Percentiles rank a stretch among this genome's conserved stretches.
Evolutionary conservation across 2,329 filamentous ascomycete species (phyloP).

Genomic region (Colletotrichum sp.): DNA sequence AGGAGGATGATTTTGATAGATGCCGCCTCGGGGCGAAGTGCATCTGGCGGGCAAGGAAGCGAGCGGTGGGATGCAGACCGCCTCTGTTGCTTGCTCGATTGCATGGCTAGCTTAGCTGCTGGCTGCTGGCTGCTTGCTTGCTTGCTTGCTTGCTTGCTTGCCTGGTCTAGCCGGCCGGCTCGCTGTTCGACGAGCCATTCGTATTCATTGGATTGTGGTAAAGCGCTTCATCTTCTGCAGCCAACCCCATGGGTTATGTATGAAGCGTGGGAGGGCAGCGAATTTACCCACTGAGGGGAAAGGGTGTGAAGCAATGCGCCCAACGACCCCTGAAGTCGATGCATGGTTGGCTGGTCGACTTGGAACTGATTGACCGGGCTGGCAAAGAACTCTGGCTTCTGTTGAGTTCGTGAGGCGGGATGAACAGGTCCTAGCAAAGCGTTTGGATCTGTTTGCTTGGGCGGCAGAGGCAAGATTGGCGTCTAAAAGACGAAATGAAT

Average conservation of each 20-base stretch:
- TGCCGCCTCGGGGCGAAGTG: constrained; percentile 6
- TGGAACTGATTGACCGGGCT: background rate
- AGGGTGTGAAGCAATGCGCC: constrained; percentile 11
- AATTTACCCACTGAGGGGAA: background rate
- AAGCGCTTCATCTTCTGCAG: constrained; percentile 1
- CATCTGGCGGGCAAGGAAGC: constrained; percentile 2
- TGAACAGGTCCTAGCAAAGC: background rate
- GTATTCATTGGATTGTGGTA: background rate
- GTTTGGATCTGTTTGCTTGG: background rate
- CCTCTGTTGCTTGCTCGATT: background rate
- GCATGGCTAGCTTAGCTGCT: background rate
- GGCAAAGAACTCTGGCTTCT: background rate
- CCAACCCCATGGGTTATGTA: background rate
- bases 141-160: background rate
- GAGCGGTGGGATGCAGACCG: constrained; percentile 6
- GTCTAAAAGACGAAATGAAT: background rate
- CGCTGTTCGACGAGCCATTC: background rate
- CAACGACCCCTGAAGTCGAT: background rate
- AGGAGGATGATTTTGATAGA: background rate
- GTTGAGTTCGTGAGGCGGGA: background rate
- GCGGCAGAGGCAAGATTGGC: background rate
- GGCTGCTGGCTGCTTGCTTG: background rate
- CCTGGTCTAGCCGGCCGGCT: background rate
- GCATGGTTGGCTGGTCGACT: constrained; percentile 15
- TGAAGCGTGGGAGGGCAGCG: background rate